Conservation (phyloP, 2,329 filamentous ascomycete species). For the Cladosporium cucumerinum region DNA sequence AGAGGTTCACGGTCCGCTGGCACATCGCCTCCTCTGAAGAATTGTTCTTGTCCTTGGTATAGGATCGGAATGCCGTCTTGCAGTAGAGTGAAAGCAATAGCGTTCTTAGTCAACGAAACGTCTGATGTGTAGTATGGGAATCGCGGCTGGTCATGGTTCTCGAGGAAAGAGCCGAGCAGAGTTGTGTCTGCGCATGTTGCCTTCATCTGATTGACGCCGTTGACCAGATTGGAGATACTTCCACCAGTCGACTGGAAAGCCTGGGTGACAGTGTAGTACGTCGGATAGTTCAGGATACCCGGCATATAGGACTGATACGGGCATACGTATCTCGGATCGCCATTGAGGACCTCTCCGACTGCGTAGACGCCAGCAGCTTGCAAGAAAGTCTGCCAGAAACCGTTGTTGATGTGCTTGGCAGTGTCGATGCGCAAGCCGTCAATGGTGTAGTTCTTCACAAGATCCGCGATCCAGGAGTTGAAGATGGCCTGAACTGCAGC, state of each 20-base stretch:
- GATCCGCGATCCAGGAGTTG: slow-evolving; percentile 36
- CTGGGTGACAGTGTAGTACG: slow-evolving; percentile 38
- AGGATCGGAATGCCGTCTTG: slow-evolving; percentile 25
- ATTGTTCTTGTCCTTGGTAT: slow-evolving; percentile 26
- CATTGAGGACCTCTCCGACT: slow-evolving; percentile 31
- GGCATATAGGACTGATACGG: slow-evolving; percentile 30
- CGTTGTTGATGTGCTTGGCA: slow-evolving; percentile 31
- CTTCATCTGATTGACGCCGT: slow-evolving; percentile 7
- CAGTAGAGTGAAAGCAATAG: slow-evolving; percentile 20
- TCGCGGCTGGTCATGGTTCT: slow-evolving; percentile 24
- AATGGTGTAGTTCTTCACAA: slow-evolving; percentile 39
- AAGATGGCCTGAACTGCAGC: slow-evolving; percentile 35
- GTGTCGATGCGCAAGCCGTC: slow-evolving; percentile 36
- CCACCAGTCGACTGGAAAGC: slow-evolving; percentile 34
- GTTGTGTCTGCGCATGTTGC: slow-evolving; percentile 16
- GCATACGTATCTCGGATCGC: slow-evolving; percentile 26
- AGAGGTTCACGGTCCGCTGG: slow-evolving; percentile 19
- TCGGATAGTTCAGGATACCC: slow-evolving; percentile 32
- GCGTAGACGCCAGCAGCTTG: slow-evolving; percentile 29
- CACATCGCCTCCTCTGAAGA: slow-evolving; percentile 16
- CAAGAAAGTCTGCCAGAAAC: slow-evolving; percentile 30
- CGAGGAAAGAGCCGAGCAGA: slow-evolving; percentile 21
- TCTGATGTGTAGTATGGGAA: slow-evolving; percentile 19
- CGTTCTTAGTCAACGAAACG: slow-evolving; percentile 19
- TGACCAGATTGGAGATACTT: slow-evolving; percentile 7